A percentile compares a stretch with the other conserved stretches of the same genome.
phyloP scores from a whole-genome alignment of 306 rosid genomes.

The Lupinus albus region DNA sequence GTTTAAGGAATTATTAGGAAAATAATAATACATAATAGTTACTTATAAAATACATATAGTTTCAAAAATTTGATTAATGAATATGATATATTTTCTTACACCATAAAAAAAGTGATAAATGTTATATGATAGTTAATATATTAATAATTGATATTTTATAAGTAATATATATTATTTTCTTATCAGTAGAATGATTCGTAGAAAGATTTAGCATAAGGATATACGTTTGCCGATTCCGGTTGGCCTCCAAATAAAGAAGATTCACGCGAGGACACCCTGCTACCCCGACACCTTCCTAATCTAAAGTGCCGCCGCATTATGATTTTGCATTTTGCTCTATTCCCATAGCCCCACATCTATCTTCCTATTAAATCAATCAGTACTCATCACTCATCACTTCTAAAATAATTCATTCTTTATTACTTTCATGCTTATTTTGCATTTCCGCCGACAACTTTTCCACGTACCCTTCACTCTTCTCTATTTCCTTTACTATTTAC shows the following conservation, averaged over 20 bases:
- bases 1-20: no score
- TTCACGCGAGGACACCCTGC: conserved; percentile 16
- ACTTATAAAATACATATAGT: no score
- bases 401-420: not conserved
- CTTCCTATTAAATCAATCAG: conserved; percentile 6
- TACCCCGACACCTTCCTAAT: not conserved
- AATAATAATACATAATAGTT: no score
- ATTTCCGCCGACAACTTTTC: conserved; percentile 53
- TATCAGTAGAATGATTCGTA: no score
- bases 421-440: not conserved
- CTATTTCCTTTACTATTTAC: not conserved
- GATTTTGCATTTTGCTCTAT: conserved; percentile 21
- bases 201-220: no score
- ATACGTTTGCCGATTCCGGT: no score
- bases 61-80: no score
- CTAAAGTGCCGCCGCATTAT: conserved; percentile 42
- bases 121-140: no score
- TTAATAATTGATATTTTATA: no score
- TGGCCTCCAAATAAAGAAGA: not conserved
- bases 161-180: no score
- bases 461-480: conserved; percentile 26
- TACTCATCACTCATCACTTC: not conserved
- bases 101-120: no score
- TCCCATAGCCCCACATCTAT: not conserved
- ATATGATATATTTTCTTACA: no score